Percentiles rank a stretch among this genome's conserved stretches.
Evolutionary conservation across 176 grass and related monocot genomes (phyloP).

Genomic region (Aegilops speltoides): DNA sequence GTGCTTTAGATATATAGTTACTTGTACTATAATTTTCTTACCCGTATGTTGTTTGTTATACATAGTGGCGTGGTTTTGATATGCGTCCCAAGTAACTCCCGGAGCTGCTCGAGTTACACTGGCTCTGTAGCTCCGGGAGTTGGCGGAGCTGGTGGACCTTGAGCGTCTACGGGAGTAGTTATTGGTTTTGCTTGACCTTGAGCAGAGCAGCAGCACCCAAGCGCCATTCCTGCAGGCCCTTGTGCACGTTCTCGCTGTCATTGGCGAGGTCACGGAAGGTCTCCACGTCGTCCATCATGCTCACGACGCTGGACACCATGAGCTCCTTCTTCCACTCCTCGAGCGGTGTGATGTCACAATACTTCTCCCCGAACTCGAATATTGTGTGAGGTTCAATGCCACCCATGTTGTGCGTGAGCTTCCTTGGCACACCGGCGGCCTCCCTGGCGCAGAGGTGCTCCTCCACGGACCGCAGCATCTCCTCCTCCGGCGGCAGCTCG

Average conservation of each 20-base stretch:
- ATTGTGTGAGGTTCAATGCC: background rate
- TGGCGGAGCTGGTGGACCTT: no score
- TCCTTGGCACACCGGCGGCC: background rate
- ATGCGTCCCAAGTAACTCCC: no score
- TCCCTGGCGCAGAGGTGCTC: background rate
- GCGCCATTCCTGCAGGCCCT: background rate
- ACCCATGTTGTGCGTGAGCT: background rate
- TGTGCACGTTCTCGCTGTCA: background rate
- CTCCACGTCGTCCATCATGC: background rate
- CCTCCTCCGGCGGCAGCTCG: background rate
- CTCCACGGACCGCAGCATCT: background rate
- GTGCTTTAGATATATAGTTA: no score
- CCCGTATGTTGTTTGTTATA: no score
- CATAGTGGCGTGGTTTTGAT: no score
- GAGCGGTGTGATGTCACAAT: background rate
- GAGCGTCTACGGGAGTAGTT: no score
- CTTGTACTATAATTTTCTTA: no score
- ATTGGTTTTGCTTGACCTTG: no score
- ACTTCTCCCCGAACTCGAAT: slow-evolving; percentile 6
- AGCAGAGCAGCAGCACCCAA: background rate
- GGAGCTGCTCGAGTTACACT: no score
- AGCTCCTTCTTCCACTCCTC: background rate
- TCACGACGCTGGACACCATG: background rate
- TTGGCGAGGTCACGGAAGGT: background rate
- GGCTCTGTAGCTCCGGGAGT: no score